Conservation (phyloP, 2,329 filamentous ascomycete species). For the Talaromyces amestolkiae region DNA sequence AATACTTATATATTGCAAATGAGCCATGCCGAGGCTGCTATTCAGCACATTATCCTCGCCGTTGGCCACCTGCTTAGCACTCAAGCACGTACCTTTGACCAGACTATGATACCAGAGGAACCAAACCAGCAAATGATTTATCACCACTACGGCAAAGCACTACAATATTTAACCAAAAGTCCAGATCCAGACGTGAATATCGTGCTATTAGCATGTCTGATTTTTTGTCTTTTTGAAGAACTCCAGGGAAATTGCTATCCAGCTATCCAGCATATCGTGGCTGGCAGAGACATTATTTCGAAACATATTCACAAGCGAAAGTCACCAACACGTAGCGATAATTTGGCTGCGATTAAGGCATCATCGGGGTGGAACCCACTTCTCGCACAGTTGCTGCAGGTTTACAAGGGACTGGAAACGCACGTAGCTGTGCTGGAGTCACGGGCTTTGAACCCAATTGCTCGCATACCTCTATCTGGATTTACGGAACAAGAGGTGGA, state of each 20-base stretch:
- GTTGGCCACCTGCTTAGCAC: conserved; percentile 10
- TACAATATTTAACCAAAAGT: not conserved
- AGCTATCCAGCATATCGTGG: conserved; percentile 11
- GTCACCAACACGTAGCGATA: not conserved
- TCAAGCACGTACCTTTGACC: not conserved
- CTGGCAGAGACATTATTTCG: conserved; percentile 7
- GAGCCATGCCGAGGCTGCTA: conserved; percentile 13
- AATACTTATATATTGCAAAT: conserved; percentile 13
- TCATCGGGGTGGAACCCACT: conserved; percentile 10
- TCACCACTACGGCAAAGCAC: conserved; percentile 13
- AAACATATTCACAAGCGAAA: not conserved
- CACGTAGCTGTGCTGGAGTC: conserved; percentile 10
- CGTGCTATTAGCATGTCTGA: conserved; percentile 9
- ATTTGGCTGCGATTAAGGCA: not conserved
- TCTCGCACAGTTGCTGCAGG: conserved; percentile 7
- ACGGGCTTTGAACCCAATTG: conserved; percentile 4
- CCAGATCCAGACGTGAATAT: conserved; percentile 8
- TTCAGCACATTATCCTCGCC: conserved; percentile 13
- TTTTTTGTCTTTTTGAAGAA: conserved; percentile 15
- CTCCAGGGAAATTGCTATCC: conserved; percentile 15
- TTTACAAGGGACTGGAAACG: conserved; percentile 11
- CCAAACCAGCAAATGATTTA: not conserved
- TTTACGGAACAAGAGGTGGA: not conserved
- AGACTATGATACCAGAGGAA: not conserved
- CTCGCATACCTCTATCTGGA: conserved; percentile 7